A percentile compares a stretch with the other conserved stretches of the same genome.
These are phyloP conservation scores for Durusdinium trenchii DNA, from an alignment of 73 alveolate species.

Conservation along the genomic window DNA sequence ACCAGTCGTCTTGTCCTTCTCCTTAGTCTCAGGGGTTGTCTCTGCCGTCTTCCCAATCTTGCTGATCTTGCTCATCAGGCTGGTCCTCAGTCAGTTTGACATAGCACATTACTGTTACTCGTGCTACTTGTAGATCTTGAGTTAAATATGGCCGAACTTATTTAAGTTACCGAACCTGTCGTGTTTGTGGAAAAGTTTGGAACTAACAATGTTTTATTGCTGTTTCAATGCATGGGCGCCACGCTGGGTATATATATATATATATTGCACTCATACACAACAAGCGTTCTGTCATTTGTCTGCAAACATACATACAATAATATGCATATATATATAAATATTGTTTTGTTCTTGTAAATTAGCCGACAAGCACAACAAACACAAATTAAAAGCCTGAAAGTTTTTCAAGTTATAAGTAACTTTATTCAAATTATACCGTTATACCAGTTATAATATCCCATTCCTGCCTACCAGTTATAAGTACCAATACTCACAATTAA, in stretches of 20 bases:
- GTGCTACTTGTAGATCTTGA: too few relatives aligned
- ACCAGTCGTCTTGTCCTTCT: not conserved
- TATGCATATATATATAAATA: too few relatives aligned
- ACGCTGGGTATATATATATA: not conserved
- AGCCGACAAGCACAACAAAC: not conserved
- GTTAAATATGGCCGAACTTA: too few relatives aligned
- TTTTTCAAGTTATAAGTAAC: too few relatives aligned
- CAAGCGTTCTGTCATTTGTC: too few relatives aligned
- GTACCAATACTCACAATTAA: not conserved
- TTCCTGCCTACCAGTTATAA: too few relatives aligned
- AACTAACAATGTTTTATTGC: not conserved
- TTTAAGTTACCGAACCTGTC: too few relatives aligned
- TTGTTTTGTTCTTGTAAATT: too few relatives aligned
- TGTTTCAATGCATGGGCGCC: not conserved
- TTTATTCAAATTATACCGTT: too few relatives aligned
- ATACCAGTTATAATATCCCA: too few relatives aligned
- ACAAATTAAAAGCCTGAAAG: not conserved
- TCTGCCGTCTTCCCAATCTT: not conserved
- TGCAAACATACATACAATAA: too few relatives aligned
- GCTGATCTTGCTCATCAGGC: slow-evolving; percentile 11
- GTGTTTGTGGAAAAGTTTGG: not conserved
- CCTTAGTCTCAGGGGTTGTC: not conserved
- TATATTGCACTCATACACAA: too few relatives aligned
- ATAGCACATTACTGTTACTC: not conserved
- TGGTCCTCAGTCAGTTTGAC: not conserved